These are phyloP conservation scores for Leucocoprinus leucothites DNA, from an alignment of 768 basidiomycete genomes.

Conservation along the genomic window DNA sequence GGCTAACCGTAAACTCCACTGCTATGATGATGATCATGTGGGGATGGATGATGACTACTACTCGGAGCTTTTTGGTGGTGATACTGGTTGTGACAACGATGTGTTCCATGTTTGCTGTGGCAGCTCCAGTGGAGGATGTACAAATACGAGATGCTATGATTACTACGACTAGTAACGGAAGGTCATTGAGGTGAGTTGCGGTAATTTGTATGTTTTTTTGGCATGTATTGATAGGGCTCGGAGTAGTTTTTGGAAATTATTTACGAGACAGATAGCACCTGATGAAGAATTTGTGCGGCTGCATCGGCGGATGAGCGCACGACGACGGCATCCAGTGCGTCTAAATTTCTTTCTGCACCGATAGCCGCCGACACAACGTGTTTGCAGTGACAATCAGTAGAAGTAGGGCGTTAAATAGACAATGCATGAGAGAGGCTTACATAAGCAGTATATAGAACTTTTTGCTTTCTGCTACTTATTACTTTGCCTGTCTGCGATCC, in stretches of 20 bases:
- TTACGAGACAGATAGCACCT: not conserved
- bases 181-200: not conserved
- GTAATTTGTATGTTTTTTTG: not conserved
- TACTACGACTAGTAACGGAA: not conserved
- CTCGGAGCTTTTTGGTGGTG: not conserved
- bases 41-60: not conserved
- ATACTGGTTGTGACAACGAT: not conserved
- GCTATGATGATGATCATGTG: not conserved
- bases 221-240: not conserved
- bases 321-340: conserved; percentile 18
- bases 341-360: no score
- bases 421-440: conserved; percentile 11
- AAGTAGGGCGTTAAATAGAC: not conserved
- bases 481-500: not conserved
- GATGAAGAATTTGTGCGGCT: conserved; percentile 7
- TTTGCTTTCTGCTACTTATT: not conserved
- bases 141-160: not conserved
- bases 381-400: conserved; percentile 5
- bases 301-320: conserved; percentile 11
- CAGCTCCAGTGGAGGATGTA: not conserved
- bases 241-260: not conserved
- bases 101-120: not conserved
- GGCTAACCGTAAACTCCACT: not conserved
- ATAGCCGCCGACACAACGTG: not conserved
- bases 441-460: conserved; percentile 6